phyloP scores from a whole-genome alignment of 352 stramenopile genomes.

The Vaucheria bursata region DNA sequence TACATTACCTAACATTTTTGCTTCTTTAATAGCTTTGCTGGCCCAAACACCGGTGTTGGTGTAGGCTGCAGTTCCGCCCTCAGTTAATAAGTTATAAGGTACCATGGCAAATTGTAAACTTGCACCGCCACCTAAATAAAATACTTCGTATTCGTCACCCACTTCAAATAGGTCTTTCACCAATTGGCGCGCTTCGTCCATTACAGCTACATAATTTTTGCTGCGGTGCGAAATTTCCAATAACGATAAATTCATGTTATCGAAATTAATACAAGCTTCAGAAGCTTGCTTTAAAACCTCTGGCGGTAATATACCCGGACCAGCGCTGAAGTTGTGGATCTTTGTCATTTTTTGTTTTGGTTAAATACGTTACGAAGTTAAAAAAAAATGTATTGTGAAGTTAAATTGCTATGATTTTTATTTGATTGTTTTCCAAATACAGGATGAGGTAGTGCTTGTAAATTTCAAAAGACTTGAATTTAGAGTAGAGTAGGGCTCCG shows the following conservation, averaged over 20 bases:
- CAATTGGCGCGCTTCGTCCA: not conserved
- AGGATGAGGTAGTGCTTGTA: too few relatives aligned
- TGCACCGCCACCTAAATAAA: not conserved
- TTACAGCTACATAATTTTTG: not conserved
- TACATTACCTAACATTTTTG: not conserved
- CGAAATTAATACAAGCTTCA: not conserved
- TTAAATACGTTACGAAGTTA: too few relatives aligned
- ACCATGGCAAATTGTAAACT: not conserved
- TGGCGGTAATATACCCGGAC: not conserved
- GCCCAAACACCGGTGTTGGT: not conserved
- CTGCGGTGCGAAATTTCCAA: not conserved
- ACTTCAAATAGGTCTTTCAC: not conserved
- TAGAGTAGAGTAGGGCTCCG: too few relatives aligned
- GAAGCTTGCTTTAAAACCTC: not conserved
- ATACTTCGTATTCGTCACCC: not conserved
- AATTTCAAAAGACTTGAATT: too few relatives aligned
- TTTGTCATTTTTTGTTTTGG: too few relatives aligned
- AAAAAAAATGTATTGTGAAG: too few relatives aligned
- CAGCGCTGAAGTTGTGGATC: not conserved
- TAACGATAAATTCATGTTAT: not conserved
- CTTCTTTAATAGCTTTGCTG: not conserved
- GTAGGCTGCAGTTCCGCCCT: not conserved
- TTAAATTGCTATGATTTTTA: too few relatives aligned
- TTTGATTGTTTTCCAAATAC: too few relatives aligned
- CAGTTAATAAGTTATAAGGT: not conserved